Base-by-base conservation (phyloP, 768 basidiomycete species). In the Serendipita indica region DNA sequence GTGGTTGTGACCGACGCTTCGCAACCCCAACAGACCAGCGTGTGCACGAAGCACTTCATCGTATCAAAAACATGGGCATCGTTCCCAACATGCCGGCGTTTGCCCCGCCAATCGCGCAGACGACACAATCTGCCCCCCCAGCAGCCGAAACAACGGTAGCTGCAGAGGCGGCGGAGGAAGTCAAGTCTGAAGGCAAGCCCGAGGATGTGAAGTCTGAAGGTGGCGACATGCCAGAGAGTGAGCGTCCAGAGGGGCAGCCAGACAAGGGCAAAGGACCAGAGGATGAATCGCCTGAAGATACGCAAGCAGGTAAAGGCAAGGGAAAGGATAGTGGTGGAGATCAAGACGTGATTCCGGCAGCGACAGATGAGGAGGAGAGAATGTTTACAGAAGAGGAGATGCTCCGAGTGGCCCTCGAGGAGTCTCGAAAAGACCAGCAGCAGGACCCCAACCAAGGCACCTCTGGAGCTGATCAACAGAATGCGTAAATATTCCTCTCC, bases 11-110 rank as follows among this genome's bases (percentile, higher is more conserved):
- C 30, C 20, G 49, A 20, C 49, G 49, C 20, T 54, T 54, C 22
- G 49, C 49, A n/a, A 54, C 49, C 4, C 49, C 49, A 27, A 54
- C 30, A 7, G 49, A 54, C 16, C 49, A 54, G 49, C 49, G 49
- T 1, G 49, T 54, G 10, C 49, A 54, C n/a, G 49, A 54, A 32
- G 49, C 49, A 10, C 22, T 54, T 1, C 49, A 54, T 27, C 49
- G 49, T 14, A 54, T 54, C 1, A 54, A 54, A 32, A 54, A 54
- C 30, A 54, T 54, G 49, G 49, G 49, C 6, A 54, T 54, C 6
- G 30, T 54, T 27, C 49, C 49, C 0, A 54, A 54, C 30, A 54
- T 54, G 49, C 49, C 49, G 7, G 49, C 20, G n/a, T 54, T 54
- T 30, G 18, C 49, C 18, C 49, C 49, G 18, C 49, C 49, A 27